These are phyloP conservation scores for Rhodotorula babjevae DNA, from an alignment of 768 basidiomycete species.

Conservation along the genomic window DNA sequence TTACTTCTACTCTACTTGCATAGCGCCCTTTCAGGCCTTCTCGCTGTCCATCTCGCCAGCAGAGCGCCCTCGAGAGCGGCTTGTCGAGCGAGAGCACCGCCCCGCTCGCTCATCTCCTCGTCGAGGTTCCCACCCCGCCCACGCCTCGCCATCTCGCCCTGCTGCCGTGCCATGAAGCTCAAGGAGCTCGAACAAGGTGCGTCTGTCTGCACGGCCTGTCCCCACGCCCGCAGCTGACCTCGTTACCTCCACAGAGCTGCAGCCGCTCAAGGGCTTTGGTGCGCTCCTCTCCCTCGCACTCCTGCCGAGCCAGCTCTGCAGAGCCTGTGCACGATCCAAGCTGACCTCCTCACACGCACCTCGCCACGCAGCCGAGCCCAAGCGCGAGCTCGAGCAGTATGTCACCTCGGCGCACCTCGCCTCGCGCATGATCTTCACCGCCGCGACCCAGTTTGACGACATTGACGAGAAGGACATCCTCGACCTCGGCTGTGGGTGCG, in stretches of 20 bases:
- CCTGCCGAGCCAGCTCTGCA: neutral
- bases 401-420: constrained; percentile 41
- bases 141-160: neutral
- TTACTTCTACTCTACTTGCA: too few species aligned
- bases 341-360: neutral
- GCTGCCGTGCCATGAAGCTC: constrained; percentile 29
- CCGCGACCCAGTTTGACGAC: constrained; percentile 38
- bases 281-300: neutral
- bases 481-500: constrained; percentile 42
- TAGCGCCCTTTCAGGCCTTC: neutral
- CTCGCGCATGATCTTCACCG: constrained; percentile 41
- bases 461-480: constrained; percentile 41
- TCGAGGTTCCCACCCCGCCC: neutral
- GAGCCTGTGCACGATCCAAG: neutral
- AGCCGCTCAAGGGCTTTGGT: constrained; percentile 40
- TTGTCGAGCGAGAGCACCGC: neutral
- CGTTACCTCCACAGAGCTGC: constrained; percentile 25
- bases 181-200: constrained; percentile 40
- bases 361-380: neutral
- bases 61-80: neutral
- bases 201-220: neutral
- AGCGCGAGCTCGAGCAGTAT: constrained; percentile 40
- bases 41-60: neutral
- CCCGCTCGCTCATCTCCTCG: neutral
- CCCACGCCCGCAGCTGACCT: neutral